phyloP scores from a whole-genome alignment of 2,329 filamentous ascomycete species.

The Ambrosiella beaveri region DNA sequence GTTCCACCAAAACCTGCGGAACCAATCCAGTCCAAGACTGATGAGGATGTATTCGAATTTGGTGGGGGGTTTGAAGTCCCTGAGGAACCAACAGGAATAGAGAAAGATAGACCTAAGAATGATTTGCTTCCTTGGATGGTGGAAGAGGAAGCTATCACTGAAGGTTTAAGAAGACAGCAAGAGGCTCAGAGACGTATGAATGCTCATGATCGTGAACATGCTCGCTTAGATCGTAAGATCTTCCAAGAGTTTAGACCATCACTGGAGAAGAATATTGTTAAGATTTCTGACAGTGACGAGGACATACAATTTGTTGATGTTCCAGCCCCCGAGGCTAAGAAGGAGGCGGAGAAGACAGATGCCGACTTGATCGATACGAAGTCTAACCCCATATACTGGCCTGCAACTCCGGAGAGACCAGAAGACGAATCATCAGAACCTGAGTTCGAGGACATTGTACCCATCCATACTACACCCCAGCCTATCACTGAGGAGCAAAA shows the following conservation, averaged over 20 bases:
- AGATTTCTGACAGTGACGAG: constrained; percentile 37
- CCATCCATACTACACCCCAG: neutral
- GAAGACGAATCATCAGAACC: constrained; percentile 15
- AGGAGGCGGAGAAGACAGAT: neutral
- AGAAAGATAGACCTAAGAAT: constrained; percentile 23
- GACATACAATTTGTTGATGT: constrained; percentile 40
- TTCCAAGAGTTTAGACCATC: constrained; percentile 15
- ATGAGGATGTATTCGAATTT: neutral
- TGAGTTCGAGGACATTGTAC: constrained; percentile 24
- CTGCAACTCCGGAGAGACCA: neutral
- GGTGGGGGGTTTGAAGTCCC: constrained; percentile 7
- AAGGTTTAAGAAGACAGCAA: constrained; percentile 41
- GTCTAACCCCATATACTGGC: neutral
- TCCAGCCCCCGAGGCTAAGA: too few species aligned
- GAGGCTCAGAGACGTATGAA: constrained; percentile 41
- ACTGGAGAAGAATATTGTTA: constrained; percentile 27
- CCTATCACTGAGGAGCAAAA: too few species aligned
- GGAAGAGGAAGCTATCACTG: constrained; percentile 47
- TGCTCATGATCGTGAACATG: constrained; percentile 42
- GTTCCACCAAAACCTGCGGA: neutral
- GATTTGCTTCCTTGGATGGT: constrained; percentile 63
- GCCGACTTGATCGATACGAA: neutral
- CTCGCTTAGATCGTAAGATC: constrained; percentile 32
- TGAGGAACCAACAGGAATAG: neutral
- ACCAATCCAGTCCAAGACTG: neutral